Evolutionary conservation across 805 yeast genomes (phyloP), one percentile per base, ranked within the genome.

Genomic region (Wickerhamomyces ciferrii): DNA sequence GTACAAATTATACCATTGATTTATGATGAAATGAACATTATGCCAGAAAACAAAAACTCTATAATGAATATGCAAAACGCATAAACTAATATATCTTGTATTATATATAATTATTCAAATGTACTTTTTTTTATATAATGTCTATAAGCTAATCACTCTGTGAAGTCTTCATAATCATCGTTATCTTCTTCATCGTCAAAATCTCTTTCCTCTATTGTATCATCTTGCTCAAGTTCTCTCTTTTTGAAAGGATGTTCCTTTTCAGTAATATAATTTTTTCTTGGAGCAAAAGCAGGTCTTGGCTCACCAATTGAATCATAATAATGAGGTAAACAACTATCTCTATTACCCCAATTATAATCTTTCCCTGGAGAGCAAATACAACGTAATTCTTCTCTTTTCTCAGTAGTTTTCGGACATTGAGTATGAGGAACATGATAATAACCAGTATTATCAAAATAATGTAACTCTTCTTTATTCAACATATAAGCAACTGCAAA

Each of bases 391-490:
- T 66, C 68, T 20, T 65, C 53, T 56, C 83, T 64, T 38, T 65
- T 58, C 38, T 71, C 74, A n/a, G 62, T 51, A 39, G 67, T 67
- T 39, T 78, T 69, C 20, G 84, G 85, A 41, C 87, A 81, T 61
- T 80, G 81, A 43, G 74, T 67, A 67, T 78, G 79, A 6, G 75
- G 76, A 14, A 62, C 71, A 64, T 87, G 94, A 54, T 73, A 74
- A 62, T 87, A 87, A 10, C 94, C 96, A 37, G 87, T 72, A 51
- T 87, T 83, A 47, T 80, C 83, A 56, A 87, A 84, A 68, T 77
- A 84, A 62, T 84, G 87, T 17, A 87, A 61, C 56, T 84, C 76
- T 27, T 69, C 66, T 54, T 72, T 71, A 50, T 79, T 74, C 43
- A 83, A 63, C 56, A 85, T 72, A 41, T 83, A 66, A 2, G 89